Evolutionary conservation across 2,329 filamentous ascomycete genomes (phyloP).

Genomic region (Exophiala aquamarina): DNA sequence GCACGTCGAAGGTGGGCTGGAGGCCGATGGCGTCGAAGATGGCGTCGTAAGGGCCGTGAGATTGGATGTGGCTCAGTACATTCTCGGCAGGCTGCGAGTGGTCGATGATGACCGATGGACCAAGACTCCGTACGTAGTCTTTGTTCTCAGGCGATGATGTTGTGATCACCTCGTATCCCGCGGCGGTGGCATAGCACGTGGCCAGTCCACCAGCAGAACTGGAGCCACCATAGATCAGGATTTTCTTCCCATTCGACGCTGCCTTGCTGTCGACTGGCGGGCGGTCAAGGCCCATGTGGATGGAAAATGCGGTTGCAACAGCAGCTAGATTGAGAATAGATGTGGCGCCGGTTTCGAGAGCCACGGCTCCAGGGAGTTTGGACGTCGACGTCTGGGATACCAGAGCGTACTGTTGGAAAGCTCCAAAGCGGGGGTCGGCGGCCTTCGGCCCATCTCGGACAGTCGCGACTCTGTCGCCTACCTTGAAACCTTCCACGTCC

Average conservation of each 20-base stretch:
- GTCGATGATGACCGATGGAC: conserved; percentile 33
- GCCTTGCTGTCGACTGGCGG: conserved; percentile 10
- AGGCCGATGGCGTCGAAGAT: conserved; percentile 19
- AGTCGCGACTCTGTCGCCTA: conserved; percentile 20
- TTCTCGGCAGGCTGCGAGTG: conserved; percentile 17
- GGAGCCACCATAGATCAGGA: conserved; percentile 42
- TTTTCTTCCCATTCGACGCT: conserved; percentile 23
- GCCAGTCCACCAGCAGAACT: conserved; percentile 38
- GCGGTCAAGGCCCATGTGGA: conserved; percentile 18
- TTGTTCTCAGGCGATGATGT: conserved; percentile 36
- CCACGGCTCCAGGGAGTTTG: conserved; percentile 10
- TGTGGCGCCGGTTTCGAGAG: conserved; percentile 13
- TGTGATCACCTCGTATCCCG: conserved; percentile 34
- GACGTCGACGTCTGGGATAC: conserved; percentile 11
- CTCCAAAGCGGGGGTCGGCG: conserved; percentile 21
- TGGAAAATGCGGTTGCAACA: conserved; percentile 19
- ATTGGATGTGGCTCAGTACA: conserved; percentile 2
- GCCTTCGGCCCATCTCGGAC: conserved; percentile 10
- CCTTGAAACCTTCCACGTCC: conserved; percentile 11
- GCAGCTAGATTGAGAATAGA: conserved; percentile 26
- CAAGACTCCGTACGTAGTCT: conserved; percentile 34
- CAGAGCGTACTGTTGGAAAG: conserved; percentile 26
- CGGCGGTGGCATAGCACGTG: conserved; percentile 40
- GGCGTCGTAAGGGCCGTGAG: conserved; percentile 15
- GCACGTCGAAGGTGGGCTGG: conserved; percentile 5